Percentiles rank a stretch among this genome's conserved stretches.
Evolutionary conservation across 257 asterid species (phyloP).

Genomic region (Phtheirospermum japonicum): DNA sequence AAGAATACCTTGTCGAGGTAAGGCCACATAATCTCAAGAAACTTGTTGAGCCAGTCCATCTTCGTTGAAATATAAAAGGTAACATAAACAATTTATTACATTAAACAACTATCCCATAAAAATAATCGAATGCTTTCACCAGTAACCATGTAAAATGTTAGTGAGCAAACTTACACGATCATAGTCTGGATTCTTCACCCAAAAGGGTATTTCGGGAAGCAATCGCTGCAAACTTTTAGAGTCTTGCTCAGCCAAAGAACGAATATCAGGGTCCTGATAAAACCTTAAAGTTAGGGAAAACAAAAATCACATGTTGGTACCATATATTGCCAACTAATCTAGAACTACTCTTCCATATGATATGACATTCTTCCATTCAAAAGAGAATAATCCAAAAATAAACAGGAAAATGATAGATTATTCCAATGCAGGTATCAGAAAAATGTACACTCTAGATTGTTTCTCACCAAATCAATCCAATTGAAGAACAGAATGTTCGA

Average conservation of each 20-base stretch:
- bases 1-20: constrained; percentile 81
- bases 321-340: constrained; percentile 4
- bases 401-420: neutral
- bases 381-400: constrained; percentile 8
- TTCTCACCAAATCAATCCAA: neutral
- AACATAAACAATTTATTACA: constrained; percentile 22
- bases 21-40: constrained; percentile 84
- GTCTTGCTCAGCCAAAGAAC: constrained; percentile 83
- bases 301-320: no score
- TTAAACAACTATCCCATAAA: constrained; percentile 19
- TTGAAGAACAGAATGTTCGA: no score
- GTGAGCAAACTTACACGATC: constrained; percentile 75
- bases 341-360: constrained; percentile 13
- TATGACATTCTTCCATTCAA: neutral
- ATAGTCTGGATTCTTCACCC: constrained; percentile 94
- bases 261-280: constrained; percentile 78
- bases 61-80: constrained; percentile 31
- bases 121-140: constrained; percentile 6
- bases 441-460: neutral
- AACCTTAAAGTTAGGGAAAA: constrained; percentile 23
- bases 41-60: constrained; percentile 94
- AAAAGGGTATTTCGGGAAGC: constrained; percentile 86
- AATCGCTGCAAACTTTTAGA: constrained; percentile 54
- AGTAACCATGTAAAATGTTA: constrained; percentile 21
- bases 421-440: neutral